Evolutionary conservation across 768 basidiomycete genomes (phyloP).

Genomic region (Tremella fuciformis): DNA sequence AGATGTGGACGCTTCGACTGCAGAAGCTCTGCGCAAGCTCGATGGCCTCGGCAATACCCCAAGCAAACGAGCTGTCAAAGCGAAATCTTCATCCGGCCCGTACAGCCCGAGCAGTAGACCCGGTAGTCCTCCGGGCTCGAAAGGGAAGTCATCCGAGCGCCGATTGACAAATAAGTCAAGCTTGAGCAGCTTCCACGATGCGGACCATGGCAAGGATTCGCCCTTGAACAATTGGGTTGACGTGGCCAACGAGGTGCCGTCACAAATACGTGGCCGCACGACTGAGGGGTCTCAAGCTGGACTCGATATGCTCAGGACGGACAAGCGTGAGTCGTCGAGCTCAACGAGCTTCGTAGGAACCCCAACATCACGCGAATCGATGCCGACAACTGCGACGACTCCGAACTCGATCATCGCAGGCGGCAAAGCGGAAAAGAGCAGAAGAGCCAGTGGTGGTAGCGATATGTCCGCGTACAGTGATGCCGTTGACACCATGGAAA

Average conservation of each 20-base stretch:
- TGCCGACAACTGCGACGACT: slow-evolving; percentile 37
- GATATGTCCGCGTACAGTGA: slow-evolving; percentile 31
- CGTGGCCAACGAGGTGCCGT: slow-evolving; percentile 5
- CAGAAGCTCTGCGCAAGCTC: slow-evolving; percentile 84
- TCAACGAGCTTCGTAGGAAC: slow-evolving; percentile 41
- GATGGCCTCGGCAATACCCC: slow-evolving; percentile 77
- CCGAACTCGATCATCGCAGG: slow-evolving; percentile 26
- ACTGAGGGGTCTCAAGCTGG: neutral
- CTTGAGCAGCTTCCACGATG: slow-evolving; percentile 17
- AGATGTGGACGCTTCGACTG: slow-evolving; percentile 81
- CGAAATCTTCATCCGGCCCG: slow-evolving; percentile 17
- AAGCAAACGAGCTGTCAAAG: slow-evolving; percentile 20
- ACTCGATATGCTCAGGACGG: slow-evolving; percentile 2
- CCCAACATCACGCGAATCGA: slow-evolving; percentile 34
- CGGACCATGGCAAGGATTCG: slow-evolving; percentile 15
- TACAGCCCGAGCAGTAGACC: slow-evolving; percentile 60
- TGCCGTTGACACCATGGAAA: slow-evolving; percentile 19
- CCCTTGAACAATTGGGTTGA: slow-evolving; percentile 40
- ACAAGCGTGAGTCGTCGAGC: slow-evolving; percentile 38
- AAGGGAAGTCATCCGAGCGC: slow-evolving; percentile 7
- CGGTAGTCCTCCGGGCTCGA: slow-evolving; percentile 46
- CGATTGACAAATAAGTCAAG: slow-evolving; percentile 20
- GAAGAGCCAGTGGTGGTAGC: slow-evolving; percentile 32
- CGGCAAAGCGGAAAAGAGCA: slow-evolving; percentile 11
- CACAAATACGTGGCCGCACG: neutral